Percentiles rank a stretch among this genome's conserved stretches.
Evolutionary conservation across 257 asterid genomes (phyloP).

Genomic region (Ballota nigra): DNA sequence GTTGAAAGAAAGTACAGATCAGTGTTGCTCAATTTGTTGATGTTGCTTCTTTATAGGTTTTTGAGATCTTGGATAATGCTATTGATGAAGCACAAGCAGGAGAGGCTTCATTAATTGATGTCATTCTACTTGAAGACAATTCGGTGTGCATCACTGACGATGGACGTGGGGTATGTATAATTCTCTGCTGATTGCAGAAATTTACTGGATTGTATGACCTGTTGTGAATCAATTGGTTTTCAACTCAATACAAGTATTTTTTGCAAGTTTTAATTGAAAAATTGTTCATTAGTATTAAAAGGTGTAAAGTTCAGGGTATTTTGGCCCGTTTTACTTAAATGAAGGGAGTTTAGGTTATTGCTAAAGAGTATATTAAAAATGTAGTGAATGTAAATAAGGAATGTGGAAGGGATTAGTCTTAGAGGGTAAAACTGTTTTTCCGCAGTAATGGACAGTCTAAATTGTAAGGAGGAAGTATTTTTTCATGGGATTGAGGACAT

Average conservation of each 20-base stretch:
- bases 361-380: too few species aligned
- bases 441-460: too few species aligned
- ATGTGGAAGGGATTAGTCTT: too few species aligned
- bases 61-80: slow-evolving; percentile 96
- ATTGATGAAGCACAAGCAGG: slow-evolving; percentile 99
- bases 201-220: neutral
- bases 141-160: slow-evolving; percentile 90
- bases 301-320: too few species aligned
- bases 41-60: slow-evolving; percentile 49
- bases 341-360: too few species aligned
- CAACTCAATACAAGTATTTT: neutral
- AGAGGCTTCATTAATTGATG: slow-evolving; percentile 79
- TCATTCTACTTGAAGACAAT: slow-evolving; percentile 66
- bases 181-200: slow-evolving; percentile 6
- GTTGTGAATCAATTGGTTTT: neutral
- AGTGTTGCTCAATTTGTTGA: slow-evolving; percentile 25
- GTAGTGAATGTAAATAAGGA: too few species aligned
- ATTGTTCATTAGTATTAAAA: too few species aligned
- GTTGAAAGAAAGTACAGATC: neutral
- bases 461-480: too few species aligned
- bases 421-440: too few species aligned
- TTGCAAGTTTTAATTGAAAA: too few species aligned
- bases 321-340: too few species aligned
- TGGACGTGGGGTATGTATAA: slow-evolving; percentile 92
- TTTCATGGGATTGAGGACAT: neutral